These are phyloP conservation scores for Sorghum bicolor DNA, from an alignment of 176 grass and related monocot genomes.

Conservation along the genomic window Sorghum_bicolor_NCBIv3 NC_012879.2:15323001-15323500, in stretches of 20 bases:
- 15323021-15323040: neutral
- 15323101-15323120: slow-evolving; percentile 20
- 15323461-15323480: neutral
- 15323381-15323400: neutral
- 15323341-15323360: slow-evolving; percentile 23
- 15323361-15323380: neutral
- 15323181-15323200: neutral
- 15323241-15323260: slow-evolving; percentile 33
- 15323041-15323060: neutral
- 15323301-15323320: neutral
- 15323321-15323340: slow-evolving; percentile 26
- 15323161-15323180: neutral
- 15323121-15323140: neutral
- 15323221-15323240: neutral
- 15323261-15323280: slow-evolving; percentile 15
- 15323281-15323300: neutral
- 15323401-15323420: slow-evolving; percentile 41
- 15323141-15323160: neutral
- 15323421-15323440: slow-evolving; percentile 37
- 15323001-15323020: neutral
- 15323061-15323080: neutral
- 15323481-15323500: neutral
- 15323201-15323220: neutral
- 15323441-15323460: slow-evolving; percentile 38
- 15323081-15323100: neutral